Evolutionary conservation across 805 yeast species (phyloP).

Genomic region (Ogataea nonfermentans): DNA sequence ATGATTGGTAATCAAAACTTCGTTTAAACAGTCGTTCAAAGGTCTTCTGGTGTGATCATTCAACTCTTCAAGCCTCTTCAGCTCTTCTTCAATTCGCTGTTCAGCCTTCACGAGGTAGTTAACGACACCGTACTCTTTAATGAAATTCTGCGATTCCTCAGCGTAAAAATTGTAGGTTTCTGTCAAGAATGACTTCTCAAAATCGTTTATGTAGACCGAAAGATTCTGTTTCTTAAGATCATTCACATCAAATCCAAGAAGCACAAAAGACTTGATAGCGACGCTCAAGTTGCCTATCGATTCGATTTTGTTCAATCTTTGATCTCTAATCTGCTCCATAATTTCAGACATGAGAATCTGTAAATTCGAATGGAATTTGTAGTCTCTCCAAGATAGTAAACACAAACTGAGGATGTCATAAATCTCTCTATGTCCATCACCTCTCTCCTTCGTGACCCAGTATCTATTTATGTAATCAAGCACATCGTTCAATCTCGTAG

Average conservation of each 20-base stretch:
- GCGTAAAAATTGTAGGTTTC: conserved; percentile 66
- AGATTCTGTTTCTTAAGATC: conserved; percentile 84
- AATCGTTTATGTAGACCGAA: conserved; percentile 74
- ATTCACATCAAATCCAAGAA: conserved; percentile 85
- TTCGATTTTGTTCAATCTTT: conserved; percentile 75
- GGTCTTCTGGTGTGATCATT: conserved; percentile 83
- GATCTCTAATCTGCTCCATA: conserved; percentile 69
- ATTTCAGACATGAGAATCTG: conserved; percentile 64
- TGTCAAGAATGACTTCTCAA: conserved; percentile 73
- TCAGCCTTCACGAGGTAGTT: conserved; percentile 89
- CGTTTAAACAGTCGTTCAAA: conserved; percentile 72
- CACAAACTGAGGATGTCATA: conserved; percentile 91
- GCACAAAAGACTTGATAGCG: conserved; percentile 83
- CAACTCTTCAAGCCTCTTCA: conserved; percentile 69
- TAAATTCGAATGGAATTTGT: conserved; percentile 69
- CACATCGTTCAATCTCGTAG: conserved; percentile 86
- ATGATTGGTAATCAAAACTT: conserved; percentile 75
- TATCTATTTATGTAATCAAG: conserved; percentile 94
- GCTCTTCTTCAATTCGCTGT: conserved; percentile 78
- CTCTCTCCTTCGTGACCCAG: conserved; percentile 96
- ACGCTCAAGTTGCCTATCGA: conserved; percentile 63
- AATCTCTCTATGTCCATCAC: conserved; percentile 86
- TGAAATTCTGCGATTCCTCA: conserved; percentile 63
- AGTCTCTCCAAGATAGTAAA: conserved; percentile 81
- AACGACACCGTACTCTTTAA: conserved; percentile 75